Percentiles rank a stretch among this genome's conserved stretches.
Conservation (phyloP, 1,284 basidiomycete genomes). For the Pyrrhoderma noxium region DNA sequence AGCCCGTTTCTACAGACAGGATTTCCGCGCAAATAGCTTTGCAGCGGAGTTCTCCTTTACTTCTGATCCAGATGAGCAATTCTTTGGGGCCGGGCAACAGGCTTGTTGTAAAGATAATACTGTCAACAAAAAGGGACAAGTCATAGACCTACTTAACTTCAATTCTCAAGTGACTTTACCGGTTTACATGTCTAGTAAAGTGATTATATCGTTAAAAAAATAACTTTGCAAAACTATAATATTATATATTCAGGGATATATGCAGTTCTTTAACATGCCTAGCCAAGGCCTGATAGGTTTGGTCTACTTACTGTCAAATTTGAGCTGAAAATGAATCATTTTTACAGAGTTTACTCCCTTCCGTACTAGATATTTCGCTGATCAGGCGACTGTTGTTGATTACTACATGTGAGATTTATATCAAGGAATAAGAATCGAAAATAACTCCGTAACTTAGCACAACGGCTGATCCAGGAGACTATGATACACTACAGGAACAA, state of each 20-base stretch:
- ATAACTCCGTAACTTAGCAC: constrained; percentile 25
- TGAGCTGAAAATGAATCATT: not conserved
- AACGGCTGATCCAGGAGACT: constrained; percentile 32
- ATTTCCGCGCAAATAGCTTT: constrained; percentile 31
- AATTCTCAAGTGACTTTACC: constrained; percentile 37
- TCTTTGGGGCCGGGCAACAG: constrained; percentile 36
- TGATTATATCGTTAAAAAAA: constrained; percentile 12
- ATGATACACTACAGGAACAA: constrained; percentile 33
- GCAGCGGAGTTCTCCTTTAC: constrained; percentile 33
- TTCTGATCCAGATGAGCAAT: constrained; percentile 31
- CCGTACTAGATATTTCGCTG: constrained; percentile 32
- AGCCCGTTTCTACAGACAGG: constrained; percentile 31
- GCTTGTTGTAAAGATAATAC: constrained; percentile 36
- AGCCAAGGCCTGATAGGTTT: constrained; percentile 33
- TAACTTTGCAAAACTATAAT: not conserved
- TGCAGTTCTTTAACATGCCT: constrained; percentile 37
- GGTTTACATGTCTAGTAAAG: constrained; percentile 37
- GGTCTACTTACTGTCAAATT: not conserved
- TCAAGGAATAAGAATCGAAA: not conserved
- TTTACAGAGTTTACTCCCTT: constrained; percentile 31
- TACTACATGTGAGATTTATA: constrained; percentile 31
- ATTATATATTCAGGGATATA: constrained; percentile 28
- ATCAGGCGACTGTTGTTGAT: constrained; percentile 33
- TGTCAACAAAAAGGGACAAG: constrained; percentile 37
- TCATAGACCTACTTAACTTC: constrained; percentile 35